phyloP scores from a whole-genome alignment of 805 yeast genomes.

The Kazachstania psychrophila region DNA sequence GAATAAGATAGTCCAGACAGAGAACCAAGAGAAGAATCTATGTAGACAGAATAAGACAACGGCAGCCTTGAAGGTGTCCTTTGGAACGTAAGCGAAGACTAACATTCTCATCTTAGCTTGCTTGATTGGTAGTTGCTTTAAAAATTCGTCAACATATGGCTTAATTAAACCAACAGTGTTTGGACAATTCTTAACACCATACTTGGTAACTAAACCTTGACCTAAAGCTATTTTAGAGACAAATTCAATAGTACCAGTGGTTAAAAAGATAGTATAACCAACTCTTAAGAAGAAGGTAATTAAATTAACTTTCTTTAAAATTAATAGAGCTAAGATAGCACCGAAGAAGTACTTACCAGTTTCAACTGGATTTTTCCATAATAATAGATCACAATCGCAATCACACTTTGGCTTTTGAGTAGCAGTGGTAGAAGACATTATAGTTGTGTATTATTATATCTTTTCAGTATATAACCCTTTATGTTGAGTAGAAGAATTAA shows the following conservation, averaged over 20 bases:
- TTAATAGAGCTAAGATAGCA: conserved; percentile 43
- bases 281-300: conserved; percentile 52
- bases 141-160: conserved; percentile 24
- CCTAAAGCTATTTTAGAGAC: conserved; percentile 66
- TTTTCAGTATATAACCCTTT: not conserved
- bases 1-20: conserved; percentile 59
- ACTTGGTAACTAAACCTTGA: conserved; percentile 65
- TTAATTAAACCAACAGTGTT: conserved; percentile 26
- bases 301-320: conserved; percentile 56
- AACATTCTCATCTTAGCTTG: conserved; percentile 50
- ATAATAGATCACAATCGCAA: conserved; percentile 19
- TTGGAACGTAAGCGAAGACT: conserved; percentile 60
- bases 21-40: conserved; percentile 66
- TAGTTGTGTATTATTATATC: not conserved
- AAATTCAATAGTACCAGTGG: conserved; percentile 70
- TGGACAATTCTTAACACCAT: conserved; percentile 45
- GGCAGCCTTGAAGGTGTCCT: conserved; percentile 65
- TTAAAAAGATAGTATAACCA: conserved; percentile 47
- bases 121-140: conserved; percentile 35
- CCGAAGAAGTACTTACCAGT: conserved; percentile 72
- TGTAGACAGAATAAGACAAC: conserved; percentile 53
- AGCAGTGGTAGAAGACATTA: conserved; percentile 1
- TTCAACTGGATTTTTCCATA: conserved; percentile 41
- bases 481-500: too few species aligned
- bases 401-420: conserved; percentile 2